Evolutionary conservation across 2,329 filamentous ascomycete genomes (phyloP).

Genomic region (Stachybotrys chartarum): DNA sequence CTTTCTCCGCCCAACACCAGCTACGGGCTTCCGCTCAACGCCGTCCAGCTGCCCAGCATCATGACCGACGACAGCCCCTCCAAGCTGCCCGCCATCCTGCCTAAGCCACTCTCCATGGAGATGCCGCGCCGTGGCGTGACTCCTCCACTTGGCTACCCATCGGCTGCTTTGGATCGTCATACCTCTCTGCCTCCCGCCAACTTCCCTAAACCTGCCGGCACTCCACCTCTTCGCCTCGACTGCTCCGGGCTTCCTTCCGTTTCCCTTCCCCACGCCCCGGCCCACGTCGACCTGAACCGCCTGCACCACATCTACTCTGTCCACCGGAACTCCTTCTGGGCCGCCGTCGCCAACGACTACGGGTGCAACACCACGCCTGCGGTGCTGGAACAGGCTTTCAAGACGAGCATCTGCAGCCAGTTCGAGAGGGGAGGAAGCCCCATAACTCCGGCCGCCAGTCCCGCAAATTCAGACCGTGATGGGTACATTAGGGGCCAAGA

Average conservation of each 20-base stretch:
- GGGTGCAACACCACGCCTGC: constrained; percentile 54
- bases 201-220: constrained; percentile 26
- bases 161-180: constrained; percentile 36
- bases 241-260: constrained; percentile 39
- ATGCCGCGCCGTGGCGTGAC: constrained; percentile 28
- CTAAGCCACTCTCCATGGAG: constrained; percentile 53
- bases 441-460: constrained; percentile 46
- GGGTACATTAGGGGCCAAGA: constrained; percentile 35
- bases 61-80: constrained; percentile 35
- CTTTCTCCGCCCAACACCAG: constrained; percentile 40
- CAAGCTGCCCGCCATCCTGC: constrained; percentile 54
- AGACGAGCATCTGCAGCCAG: constrained; percentile 30
- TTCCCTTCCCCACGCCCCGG: constrained; percentile 21
- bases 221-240: constrained; percentile 51
- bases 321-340: constrained; percentile 68
- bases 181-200: constrained; percentile 34
- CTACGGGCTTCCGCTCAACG: constrained; percentile 37
- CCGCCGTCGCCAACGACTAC: constrained; percentile 64
- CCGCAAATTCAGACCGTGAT: constrained; percentile 37
- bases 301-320: constrained; percentile 64
- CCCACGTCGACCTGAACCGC: constrained; percentile 55
- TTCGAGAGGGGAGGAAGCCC: constrained; percentile 18
- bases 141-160: constrained; percentile 32
- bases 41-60: constrained; percentile 46
- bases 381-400: constrained; percentile 66